A percentile compares a stretch with the other conserved stretches of the same genome.
Evolutionary conservation across 257 asterid species (phyloP).

Genomic region (Sherardia arvensis): DNA sequence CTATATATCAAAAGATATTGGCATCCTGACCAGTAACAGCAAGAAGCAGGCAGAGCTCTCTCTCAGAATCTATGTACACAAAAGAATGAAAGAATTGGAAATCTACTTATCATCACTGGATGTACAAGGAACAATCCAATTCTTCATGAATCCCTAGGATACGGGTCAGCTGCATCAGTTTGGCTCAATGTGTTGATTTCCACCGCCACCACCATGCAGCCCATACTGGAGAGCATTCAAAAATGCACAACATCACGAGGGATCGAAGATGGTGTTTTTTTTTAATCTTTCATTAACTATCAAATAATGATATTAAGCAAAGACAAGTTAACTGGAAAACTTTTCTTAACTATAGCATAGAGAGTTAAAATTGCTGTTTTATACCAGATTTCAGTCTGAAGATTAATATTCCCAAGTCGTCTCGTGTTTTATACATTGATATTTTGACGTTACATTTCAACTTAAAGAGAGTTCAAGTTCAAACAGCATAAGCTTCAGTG

Average conservation of each 20-base stretch:
- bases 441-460: background rate
- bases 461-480: background rate
- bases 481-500: background rate
- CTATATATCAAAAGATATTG: background rate
- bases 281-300: background rate
- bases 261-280: background rate
- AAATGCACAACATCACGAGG: background rate
- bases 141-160: constrained; percentile 1
- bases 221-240: constrained; percentile 3
- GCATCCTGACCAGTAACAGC: background rate
- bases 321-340: background rate
- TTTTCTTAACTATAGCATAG: no score
- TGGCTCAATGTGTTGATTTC: background rate
- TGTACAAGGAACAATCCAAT: background rate
- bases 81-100: constrained; percentile 4
- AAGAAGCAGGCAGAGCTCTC: background rate
- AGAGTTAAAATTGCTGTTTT: no score
- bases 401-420: no score
- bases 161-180: background rate
- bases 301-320: background rate
- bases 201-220: background rate
- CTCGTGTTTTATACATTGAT: no score
- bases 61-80: background rate
- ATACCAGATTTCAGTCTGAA: no score
- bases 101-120: background rate